Percentiles rank a stretch among this genome's conserved stretches.
Evolutionary conservation across 495 filamentous ascomycete species (phyloP).

Genomic region (Friedmanniomyces endolithicus): DNA sequence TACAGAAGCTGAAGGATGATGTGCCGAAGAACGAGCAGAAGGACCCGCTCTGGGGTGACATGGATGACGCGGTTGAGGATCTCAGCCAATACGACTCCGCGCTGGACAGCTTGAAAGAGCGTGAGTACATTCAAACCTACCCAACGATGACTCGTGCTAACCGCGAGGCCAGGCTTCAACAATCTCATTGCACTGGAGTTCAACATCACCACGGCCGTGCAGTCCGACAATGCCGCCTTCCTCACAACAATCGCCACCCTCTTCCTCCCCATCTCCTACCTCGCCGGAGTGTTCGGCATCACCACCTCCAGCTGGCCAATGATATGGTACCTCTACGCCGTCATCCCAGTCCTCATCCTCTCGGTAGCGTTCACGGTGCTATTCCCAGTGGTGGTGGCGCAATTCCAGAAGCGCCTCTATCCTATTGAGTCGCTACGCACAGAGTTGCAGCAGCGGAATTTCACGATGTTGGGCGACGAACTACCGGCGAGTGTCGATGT

Average conservation of each 20-base stretch:
- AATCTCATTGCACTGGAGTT: constrained; percentile 23
- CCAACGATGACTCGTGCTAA: neutral
- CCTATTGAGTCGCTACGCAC: constrained; percentile 4
- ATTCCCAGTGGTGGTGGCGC: constrained; percentile 8
- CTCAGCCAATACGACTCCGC: constrained; percentile 17
- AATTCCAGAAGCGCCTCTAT: constrained; percentile 13
- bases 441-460: constrained; percentile 11
- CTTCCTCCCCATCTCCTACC: constrained; percentile 22
- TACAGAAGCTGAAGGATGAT: constrained; percentile 18
- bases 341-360: constrained; percentile 13
- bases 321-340: constrained; percentile 18
- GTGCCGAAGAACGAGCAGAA: constrained; percentile 8
- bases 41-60: constrained; percentile 20
- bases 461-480: constrained; percentile 22
- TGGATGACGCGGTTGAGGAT: constrained; percentile 20
- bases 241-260: constrained; percentile 20
- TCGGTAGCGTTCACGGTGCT: constrained; percentile 4
- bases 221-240: constrained; percentile 16
- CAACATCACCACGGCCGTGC: constrained; percentile 20
- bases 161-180: constrained; percentile 12
- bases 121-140: neutral
- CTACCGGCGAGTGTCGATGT: constrained; percentile 16
- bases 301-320: constrained; percentile 14
- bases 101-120: constrained; percentile 18
- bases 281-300: constrained; percentile 19